These are phyloP conservation scores for Chalciporus chontae DNA, from an alignment of 768 basidiomycete genomes.

Conservation along the genomic window DNA sequence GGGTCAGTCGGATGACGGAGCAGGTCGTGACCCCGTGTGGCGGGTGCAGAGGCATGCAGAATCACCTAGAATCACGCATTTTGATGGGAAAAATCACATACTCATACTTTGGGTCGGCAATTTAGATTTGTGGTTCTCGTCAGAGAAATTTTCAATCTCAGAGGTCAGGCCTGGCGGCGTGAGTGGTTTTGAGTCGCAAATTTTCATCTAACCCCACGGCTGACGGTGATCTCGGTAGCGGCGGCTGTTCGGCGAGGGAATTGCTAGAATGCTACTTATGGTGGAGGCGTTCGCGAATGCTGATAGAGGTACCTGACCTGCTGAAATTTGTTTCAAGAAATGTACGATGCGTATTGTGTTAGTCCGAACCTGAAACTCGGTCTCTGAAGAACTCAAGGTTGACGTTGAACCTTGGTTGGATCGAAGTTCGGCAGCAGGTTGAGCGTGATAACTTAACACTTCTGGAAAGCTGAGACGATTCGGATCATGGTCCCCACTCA, in stretches of 20 bases:
- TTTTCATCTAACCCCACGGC: slow-evolving; percentile 2
- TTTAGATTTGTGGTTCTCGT: slow-evolving; percentile 18
- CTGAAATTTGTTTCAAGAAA: slow-evolving; percentile 17
- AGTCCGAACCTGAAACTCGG: slow-evolving; percentile 6
- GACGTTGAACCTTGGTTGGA: slow-evolving; percentile 8
- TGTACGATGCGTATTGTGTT: slow-evolving; percentile 9
- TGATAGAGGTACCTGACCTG: slow-evolving; percentile 15
- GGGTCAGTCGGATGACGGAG: slow-evolving; percentile 1
- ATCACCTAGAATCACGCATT: neutral
- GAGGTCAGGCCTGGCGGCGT: slow-evolving; percentile 3
- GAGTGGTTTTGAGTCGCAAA: slow-evolving; percentile 1
- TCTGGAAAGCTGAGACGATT: slow-evolving; percentile 7
- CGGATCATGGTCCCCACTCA: slow-evolving; percentile 2
- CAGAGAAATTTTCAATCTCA: slow-evolving; percentile 18
- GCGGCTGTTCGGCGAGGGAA: slow-evolving; percentile 2
- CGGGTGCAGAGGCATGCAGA: slow-evolving; percentile 2
- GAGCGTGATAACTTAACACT: neutral
- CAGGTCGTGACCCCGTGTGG: slow-evolving; percentile 2
- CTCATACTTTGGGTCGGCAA: slow-evolving; percentile 2
- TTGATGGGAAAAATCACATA: slow-evolving; percentile 15
- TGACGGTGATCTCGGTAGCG: slow-evolving; percentile 14
- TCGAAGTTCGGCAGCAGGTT: slow-evolving; percentile 8
- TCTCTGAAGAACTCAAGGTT: neutral
- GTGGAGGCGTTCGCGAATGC: neutral
- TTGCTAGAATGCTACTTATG: neutral